Base-by-base conservation (phyloP, 1,284 basidiomycete genomes). In the Sporisorium iseilematis-ciliati region DNA sequence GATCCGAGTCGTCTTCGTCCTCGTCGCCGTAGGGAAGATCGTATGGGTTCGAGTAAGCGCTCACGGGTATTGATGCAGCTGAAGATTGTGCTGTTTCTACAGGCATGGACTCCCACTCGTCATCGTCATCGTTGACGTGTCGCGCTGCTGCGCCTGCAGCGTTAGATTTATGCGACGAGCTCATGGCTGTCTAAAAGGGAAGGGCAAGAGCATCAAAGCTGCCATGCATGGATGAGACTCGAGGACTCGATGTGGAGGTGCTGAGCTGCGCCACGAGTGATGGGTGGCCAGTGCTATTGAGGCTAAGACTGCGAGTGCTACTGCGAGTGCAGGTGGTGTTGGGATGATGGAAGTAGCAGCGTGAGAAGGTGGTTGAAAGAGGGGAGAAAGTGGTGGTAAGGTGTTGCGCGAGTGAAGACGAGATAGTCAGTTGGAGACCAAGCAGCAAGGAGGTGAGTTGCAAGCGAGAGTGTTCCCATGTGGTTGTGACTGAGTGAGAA, bases 31-130 rank as follows among this genome's bases (percentile, higher is more conserved):
- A 77, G 1, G 63, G 63, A 20, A 69, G 57, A 33, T 75, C 71
- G 53, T 62, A 29, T 5, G 62, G 71, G 14, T 68, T 78, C n/a
- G 65, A 55, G 53, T 67, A 70, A 16, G 58, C 55, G 18, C 55
- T 56, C 25, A 43, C 51, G n/a, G 55, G 58, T 33, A 65, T 64
- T 4, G 69, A 60, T 21, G 61, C 31, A n/a, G 14, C 18, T 1
- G 54, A 45, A 0, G 57, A 10, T 7, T 57, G 18, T 3, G 48
- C 51, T 2, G 43, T 43, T 41, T 73, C 66, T 21, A 78, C 77
- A 0, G 73, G 77, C 78, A 81, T 81, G 31, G 76, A 71, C 69
- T 81, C 53, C 80, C 80, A 81, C 33, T 81, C 80, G 57, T 81
- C 79, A n/a, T 80, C 79, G 53, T 79, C 78, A 33, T 58, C 67